These are phyloP conservation scores for Pichia deserticola DNA, from an alignment of 805 yeast genomes.

Conservation along the genomic window DNA sequence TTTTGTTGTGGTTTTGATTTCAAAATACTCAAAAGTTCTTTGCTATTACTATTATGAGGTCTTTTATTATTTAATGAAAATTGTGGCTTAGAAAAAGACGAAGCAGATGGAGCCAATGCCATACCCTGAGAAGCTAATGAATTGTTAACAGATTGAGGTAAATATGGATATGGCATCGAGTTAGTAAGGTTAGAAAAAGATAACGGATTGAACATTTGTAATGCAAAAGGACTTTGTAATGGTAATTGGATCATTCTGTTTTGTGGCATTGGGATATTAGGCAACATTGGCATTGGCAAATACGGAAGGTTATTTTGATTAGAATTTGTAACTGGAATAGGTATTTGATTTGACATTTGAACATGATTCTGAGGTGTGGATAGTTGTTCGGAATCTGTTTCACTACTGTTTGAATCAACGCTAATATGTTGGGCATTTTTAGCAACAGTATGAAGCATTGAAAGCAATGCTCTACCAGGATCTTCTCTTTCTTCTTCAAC, in stretches of 20 bases:
- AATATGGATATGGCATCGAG: conserved; percentile 7
- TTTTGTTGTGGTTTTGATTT: conserved; percentile 13
- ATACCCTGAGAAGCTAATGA: conserved; percentile 6
- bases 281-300: conserved; percentile 7
- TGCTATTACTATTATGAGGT: conserved; percentile 28
- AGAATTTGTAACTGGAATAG: too few relatives aligned
- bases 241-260: conserved; percentile 10
- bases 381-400: too few relatives aligned
- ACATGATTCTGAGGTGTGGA: not conserved
- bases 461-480: conserved; percentile 72
- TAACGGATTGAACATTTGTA: conserved; percentile 23
- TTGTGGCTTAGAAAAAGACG: conserved; percentile 27
- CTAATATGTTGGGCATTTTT: conserved; percentile 18
- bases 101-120: conserved; percentile 25
- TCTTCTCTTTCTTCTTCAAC: conserved; percentile 32
- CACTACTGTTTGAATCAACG: not conserved
- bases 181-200: conserved; percentile 10
- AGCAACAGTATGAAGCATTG: conserved; percentile 48
- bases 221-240: conserved; percentile 17
- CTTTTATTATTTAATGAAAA: conserved; percentile 20
- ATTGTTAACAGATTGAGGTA: conserved; percentile 5
- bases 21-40: conserved; percentile 25
- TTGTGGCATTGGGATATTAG: conserved; percentile 6
- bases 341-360: not conserved
- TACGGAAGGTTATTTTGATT: conserved; percentile 2